A percentile compares a stretch with the other conserved stretches of the same genome.
Evolutionary conservation across 1,284 basidiomycete species (phyloP).

Genomic region (Sporisorium exsertum): DNA sequence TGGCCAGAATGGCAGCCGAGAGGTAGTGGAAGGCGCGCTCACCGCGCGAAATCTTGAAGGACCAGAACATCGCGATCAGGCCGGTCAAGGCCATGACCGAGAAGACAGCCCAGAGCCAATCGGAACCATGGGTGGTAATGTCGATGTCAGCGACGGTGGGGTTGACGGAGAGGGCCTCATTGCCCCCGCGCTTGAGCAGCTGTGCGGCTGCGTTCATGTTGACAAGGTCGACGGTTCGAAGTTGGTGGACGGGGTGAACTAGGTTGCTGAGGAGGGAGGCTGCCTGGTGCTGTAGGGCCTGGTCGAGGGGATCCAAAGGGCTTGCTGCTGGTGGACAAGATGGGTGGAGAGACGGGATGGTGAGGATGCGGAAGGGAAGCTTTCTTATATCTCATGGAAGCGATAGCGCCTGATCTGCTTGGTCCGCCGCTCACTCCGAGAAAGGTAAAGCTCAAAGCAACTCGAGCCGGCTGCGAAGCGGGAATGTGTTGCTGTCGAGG

Average conservation of each 20-base stretch:
- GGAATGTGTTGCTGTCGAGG: background rate
- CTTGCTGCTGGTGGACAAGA: background rate
- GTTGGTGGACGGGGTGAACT: background rate
- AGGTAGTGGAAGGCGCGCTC: slow-evolving; percentile 73
- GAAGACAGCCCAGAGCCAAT: slow-evolving; percentile 72
- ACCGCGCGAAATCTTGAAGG: slow-evolving; percentile 48
- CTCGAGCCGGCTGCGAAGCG: background rate
- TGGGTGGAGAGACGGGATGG: background rate
- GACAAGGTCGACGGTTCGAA: slow-evolving; percentile 2
- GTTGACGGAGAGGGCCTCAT: slow-evolving; percentile 52
- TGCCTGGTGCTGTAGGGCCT: slow-evolving; percentile 1
- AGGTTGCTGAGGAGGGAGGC: background rate
- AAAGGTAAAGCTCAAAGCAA: background rate
- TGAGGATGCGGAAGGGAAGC: background rate
- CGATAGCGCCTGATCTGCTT: background rate
- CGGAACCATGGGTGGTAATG: slow-evolving; percentile 67
- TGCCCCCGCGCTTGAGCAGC: slow-evolving; percentile 50
- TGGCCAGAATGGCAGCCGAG: slow-evolving; percentile 70
- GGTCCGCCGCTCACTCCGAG: background rate
- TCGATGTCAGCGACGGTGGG: slow-evolving; percentile 53
- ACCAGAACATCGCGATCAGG: slow-evolving; percentile 60
- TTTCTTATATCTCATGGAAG: slow-evolving; percentile 1
- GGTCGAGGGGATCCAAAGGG: background rate
- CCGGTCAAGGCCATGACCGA: slow-evolving; percentile 64
- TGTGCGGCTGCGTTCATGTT: slow-evolving; percentile 32